phyloP scores from a whole-genome alignment of 352 stramenopile genomes.

The Phytopythium ostracodes region DNA sequence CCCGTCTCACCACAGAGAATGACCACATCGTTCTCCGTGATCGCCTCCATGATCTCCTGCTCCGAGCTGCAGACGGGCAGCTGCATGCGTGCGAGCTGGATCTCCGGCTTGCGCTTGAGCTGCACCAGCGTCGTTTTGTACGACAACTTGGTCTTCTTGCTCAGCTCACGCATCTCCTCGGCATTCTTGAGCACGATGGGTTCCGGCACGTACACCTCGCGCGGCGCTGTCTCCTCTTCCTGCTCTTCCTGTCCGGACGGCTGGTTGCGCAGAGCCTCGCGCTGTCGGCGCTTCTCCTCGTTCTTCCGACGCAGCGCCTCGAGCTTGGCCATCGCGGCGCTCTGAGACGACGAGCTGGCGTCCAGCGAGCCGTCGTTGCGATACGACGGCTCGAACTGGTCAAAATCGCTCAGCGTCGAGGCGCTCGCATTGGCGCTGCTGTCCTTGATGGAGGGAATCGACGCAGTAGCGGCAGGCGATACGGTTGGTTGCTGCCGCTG shows the following conservation, averaged over 20 bases:
- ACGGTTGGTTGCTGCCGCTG: background rate
- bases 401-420: background rate
- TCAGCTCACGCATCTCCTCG: conserved; percentile 51
- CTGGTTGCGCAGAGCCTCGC: conserved; percentile 14
- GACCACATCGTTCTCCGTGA: conserved; percentile 94
- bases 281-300: conserved; percentile 57
- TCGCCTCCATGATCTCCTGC: conserved; percentile 99
- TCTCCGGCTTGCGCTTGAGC: conserved; percentile 74
- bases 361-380: conserved; percentile 12
- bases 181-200: conserved; percentile 67
- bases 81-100: conserved; percentile 91
- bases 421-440: too few species aligned
- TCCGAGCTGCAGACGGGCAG: conserved; percentile 98
- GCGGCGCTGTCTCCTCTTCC: conserved; percentile 12
- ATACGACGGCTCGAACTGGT: background rate
- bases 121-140: conserved; percentile 74
- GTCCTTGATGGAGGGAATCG: background rate
- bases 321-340: conserved; percentile 60
- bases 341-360: conserved; percentile 45
- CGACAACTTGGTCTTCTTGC: conserved; percentile 36
- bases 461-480: background rate
- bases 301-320: conserved; percentile 76
- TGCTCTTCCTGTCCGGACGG: conserved; percentile 12
- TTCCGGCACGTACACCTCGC: conserved; percentile 59
- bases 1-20: conserved; percentile 98